phyloP scores from a whole-genome alignment of 768 basidiomycete genomes.

The Kwoniella sp. region DNA sequence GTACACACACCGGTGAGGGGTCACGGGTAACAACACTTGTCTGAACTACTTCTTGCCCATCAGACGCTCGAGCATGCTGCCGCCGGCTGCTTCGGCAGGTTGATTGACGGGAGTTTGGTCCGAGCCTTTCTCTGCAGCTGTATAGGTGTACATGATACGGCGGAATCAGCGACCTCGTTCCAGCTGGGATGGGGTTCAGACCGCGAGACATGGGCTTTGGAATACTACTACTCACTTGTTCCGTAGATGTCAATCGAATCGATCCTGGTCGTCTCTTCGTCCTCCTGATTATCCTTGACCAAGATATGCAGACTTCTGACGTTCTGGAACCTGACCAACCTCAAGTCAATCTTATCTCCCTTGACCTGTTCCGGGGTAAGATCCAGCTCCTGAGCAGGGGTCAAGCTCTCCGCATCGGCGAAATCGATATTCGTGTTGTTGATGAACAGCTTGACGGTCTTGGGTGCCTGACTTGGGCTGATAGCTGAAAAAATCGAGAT shows the following conservation, averaged over 20 bases:
- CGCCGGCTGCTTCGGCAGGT: background rate
- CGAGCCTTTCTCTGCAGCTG: slow-evolving; percentile 4
- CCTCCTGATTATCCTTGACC: slow-evolving; percentile 54
- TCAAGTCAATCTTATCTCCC: slow-evolving; percentile 51
- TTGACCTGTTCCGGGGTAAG: slow-evolving; percentile 48
- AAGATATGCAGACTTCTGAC: slow-evolving; percentile 53
- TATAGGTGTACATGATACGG: no score
- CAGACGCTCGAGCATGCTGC: slow-evolving; percentile 16
- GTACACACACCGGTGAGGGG: no score
- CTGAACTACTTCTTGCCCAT: slow-evolving; percentile 9
- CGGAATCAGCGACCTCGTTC: no score
- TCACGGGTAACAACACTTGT: background rate
- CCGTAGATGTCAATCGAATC: slow-evolving; percentile 56
- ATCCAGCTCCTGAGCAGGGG: slow-evolving; percentile 52
- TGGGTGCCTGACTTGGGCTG: slow-evolving; percentile 50
- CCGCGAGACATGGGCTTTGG: no score
- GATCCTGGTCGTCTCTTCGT: slow-evolving; percentile 56
- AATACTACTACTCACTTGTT: slow-evolving; percentile 46
- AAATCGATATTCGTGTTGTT: slow-evolving; percentile 54
- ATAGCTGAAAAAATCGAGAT: slow-evolving; percentile 52
- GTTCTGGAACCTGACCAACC: slow-evolving; percentile 56
- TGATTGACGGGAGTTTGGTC: slow-evolving; percentile 5
- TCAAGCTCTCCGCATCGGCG: slow-evolving; percentile 41
- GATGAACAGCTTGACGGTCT: slow-evolving; percentile 54
- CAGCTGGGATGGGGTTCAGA: no score